Evolutionary conservation across 1,139 yeast genomes (phyloP).

Genomic region (Starmera stellimalicola): DNA sequence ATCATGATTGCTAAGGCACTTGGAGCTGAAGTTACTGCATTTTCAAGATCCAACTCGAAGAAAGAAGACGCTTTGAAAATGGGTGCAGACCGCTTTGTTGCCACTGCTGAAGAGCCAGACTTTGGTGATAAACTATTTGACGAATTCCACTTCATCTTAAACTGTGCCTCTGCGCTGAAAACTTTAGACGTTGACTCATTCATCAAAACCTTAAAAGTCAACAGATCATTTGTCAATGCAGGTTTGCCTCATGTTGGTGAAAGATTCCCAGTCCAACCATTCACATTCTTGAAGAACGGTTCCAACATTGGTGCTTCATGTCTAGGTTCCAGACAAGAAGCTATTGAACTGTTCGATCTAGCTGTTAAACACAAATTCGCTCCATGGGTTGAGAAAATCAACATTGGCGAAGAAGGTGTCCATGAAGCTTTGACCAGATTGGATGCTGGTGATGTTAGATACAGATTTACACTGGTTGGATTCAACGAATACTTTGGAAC

Average conservation of each 20-base stretch:
- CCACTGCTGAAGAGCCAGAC: constrained; percentile 33
- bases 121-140: constrained; percentile 30
- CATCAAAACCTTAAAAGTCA: constrained; percentile 29
- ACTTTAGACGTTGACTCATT: constrained; percentile 28
- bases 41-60: constrained; percentile 40
- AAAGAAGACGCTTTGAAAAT: constrained; percentile 40
- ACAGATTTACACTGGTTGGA: constrained; percentile 53
- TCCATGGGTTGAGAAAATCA: constrained; percentile 53
- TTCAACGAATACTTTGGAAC: constrained; percentile 32
- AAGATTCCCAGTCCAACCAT: constrained; percentile 32
- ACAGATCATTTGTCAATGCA: constrained; percentile 43
- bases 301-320: constrained; percentile 21
- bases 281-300: constrained; percentile 36
- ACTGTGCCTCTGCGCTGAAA: constrained; percentile 41
- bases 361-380: constrained; percentile 42
- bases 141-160: constrained; percentile 36
- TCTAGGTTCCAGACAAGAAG: constrained; percentile 45
- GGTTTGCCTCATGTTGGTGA: constrained; percentile 42
- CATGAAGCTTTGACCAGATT: constrained; percentile 41
- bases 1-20: constrained; percentile 46
- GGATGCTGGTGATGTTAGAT: constrained; percentile 47
- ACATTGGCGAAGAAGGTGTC: constrained; percentile 42
- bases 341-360: constrained; percentile 42
- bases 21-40: constrained; percentile 48
- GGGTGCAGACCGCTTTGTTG: constrained; percentile 45